These are phyloP conservation scores for Trichoderma guizhouense DNA, from an alignment of 2,329 filamentous ascomycete genomes.

Conservation along the genomic window DNA sequence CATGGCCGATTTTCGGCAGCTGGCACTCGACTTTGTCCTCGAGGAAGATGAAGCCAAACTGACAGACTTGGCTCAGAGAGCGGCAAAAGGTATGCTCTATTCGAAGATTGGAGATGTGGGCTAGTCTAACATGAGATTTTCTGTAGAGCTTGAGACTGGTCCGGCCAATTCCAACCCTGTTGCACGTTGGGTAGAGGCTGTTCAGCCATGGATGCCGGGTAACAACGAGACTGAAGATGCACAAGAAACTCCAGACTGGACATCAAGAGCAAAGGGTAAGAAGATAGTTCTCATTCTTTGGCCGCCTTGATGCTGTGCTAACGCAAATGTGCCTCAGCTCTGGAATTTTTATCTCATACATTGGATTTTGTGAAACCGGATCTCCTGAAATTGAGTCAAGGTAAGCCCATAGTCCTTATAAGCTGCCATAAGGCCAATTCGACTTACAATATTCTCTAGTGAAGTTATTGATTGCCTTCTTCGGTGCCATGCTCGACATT, in stretches of 20 bases:
- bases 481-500: slow-evolving; percentile 56
- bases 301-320: background rate
- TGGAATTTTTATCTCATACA: slow-evolving; percentile 56
- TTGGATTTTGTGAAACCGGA: slow-evolving; percentile 46
- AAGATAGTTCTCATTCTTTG: no score
- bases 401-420: slow-evolving; percentile 28
- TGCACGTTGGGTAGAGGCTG: slow-evolving; percentile 54
- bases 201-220: slow-evolving; percentile 52
- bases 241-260: slow-evolving; percentile 47
- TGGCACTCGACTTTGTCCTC: slow-evolving; percentile 54
- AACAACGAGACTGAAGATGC: slow-evolving; percentile 40
- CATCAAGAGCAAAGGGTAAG: slow-evolving; percentile 51
- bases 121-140: background rate
- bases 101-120: background rate
- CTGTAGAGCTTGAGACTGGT: slow-evolving; percentile 44
- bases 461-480: slow-evolving; percentile 51
- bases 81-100: slow-evolving; percentile 39
- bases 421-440: background rate
- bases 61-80: slow-evolving; percentile 41
- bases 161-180: slow-evolving; percentile 44
- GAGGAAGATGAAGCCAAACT: slow-evolving; percentile 45
- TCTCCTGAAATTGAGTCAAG: slow-evolving; percentile 49
- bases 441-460: slow-evolving; percentile 28
- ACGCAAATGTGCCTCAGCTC: slow-evolving; percentile 35
- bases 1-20: slow-evolving; percentile 52